Conservation (phyloP, 2,329 filamentous ascomycete genomes). For the Claviceps sp. region DNA sequence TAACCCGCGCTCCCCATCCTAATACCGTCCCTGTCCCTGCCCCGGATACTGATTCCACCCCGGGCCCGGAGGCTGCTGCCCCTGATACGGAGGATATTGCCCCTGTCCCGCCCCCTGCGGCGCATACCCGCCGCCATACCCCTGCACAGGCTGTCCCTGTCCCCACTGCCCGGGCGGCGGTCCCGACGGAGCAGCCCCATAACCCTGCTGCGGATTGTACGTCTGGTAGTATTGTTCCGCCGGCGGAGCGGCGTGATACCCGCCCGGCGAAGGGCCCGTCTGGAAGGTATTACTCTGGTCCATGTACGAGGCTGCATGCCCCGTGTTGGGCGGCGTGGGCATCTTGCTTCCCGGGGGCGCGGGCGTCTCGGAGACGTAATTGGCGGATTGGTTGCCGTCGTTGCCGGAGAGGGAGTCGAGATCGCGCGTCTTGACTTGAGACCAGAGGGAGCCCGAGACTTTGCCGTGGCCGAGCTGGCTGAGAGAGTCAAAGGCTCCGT, state of each 20-base stretch:
- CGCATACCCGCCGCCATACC: conserved; percentile 13
- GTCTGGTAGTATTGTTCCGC: conserved; percentile 18
- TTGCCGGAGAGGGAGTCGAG: conserved; percentile 39
- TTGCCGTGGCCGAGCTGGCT: conserved; percentile 40
- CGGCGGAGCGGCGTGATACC: conserved; percentile 20
- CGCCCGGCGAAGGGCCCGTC: conserved; percentile 11
- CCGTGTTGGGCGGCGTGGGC: conserved; percentile 19
- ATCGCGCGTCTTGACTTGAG: conserved; percentile 46
- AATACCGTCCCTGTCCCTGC: conserved; percentile 17
- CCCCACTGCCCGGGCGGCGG: conserved; percentile 10
- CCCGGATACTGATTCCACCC: conserved; percentile 26
- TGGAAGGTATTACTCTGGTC: conserved; percentile 8
- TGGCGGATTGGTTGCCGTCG: conserved; percentile 25
- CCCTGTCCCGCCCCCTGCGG: conserved; percentile 8
- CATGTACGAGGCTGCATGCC: conserved; percentile 21
- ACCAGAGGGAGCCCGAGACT: conserved; percentile 46
- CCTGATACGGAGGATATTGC: conserved; percentile 13
- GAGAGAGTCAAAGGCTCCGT: conserved; percentile 31
- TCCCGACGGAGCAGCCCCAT: conserved; percentile 10
- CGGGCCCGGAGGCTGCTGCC: conserved; percentile 13
- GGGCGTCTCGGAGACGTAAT: conserved; percentile 26
- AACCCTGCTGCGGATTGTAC: conserved; percentile 14
- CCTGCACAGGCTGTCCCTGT: conserved; percentile 6
- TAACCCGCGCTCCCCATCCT: background rate
- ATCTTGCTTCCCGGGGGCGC: conserved; percentile 19